Evolutionary conservation across 495 filamentous ascomycete species (phyloP), one percentile per base, ranked within the genome.

Genomic region (Aspergillus wentii): DNA sequence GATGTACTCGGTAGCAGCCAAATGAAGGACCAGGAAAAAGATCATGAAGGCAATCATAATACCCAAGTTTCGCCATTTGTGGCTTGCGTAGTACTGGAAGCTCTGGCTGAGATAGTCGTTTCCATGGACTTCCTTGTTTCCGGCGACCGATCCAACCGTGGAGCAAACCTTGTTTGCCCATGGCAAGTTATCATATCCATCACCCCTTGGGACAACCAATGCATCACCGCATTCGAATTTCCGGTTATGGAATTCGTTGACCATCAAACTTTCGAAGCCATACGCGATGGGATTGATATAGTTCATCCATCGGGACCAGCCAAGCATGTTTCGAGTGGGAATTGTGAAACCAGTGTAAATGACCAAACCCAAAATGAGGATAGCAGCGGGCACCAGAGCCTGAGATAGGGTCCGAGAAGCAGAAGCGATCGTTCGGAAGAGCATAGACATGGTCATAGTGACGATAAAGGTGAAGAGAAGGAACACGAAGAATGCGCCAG

Each of bases 1-100:
- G 35, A 72, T 68, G 38, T 63, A 66, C 47, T 75, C 71, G 4
- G 68, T 67, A 2, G 55, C 62, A 10, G 61, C 36, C 8, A 76
- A 46, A 38, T 74, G 60, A 11, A 74, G 58, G 27, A 57, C 35
- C 31, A 78, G 62, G 57, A 84, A 84, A 59, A 82, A 79, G 7
- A 72, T 34, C 57, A 75, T 80, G 55, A 86, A 83, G 9, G 62
- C 82, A 38, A 78, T 65, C 38, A 86, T 74, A 47, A 88, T 76
- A 17, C 80, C 82, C 44, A 84, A 54, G 42, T 86, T 85, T n/a
- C 82, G 59, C 82, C 82, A 86, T 19, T 83, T 69, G 46, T 86
- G 76, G 17, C 51, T 59, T 27, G 68, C 54, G 15, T 59, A 62
- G 43, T 85, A 86, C 6, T 61, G 56, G 54, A 72, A 86, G 22